phyloP scores from a whole-genome alignment of 495 filamentous ascomycete species.

The Aspergillus sparsus region DNA sequence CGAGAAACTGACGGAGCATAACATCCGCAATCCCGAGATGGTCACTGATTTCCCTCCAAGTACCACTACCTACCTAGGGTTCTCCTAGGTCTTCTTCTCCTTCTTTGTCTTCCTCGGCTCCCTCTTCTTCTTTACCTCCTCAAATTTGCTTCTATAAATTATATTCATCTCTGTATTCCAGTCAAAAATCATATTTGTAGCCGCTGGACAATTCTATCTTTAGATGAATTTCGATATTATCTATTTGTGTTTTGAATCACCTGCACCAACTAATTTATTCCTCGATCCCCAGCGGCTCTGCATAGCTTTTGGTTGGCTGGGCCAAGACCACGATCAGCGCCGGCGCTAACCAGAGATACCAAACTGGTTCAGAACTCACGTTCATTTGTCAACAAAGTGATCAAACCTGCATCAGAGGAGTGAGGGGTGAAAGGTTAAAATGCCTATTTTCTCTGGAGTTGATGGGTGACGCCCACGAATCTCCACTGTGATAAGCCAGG shows the following conservation, averaged over 20 bases:
- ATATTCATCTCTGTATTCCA: not conserved
- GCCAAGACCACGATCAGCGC: constrained; percentile 31
- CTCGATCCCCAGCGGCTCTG: constrained; percentile 33
- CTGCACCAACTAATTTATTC: not conserved
- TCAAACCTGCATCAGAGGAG: constrained; percentile 36
- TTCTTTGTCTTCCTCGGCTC: not conserved
- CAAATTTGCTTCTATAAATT: too few species aligned
- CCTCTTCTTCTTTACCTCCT: constrained; percentile 4
- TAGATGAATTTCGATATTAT: constrained; percentile 6
- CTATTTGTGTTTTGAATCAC: not conserved
- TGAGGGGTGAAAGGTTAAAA: constrained; percentile 16
- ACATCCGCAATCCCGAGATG: not conserved
- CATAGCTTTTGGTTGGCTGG: constrained; percentile 35
- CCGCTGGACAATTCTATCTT: constrained; percentile 12
- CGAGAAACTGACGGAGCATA: too few species aligned
- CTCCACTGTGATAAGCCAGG: constrained; percentile 45
- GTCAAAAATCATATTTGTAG: not conserved
- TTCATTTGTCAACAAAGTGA: constrained; percentile 34
- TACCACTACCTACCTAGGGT: not conserved
- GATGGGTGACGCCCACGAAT: constrained; percentile 15
- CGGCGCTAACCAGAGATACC: constrained; percentile 35
- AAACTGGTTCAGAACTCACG: constrained; percentile 3
- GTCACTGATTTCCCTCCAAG: not conserved
- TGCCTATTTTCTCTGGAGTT: constrained; percentile 15
- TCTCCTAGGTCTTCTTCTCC: not conserved